Conservation (phyloP, 2,329 filamentous ascomycete genomes). For the Alternaria sp. region DNA sequence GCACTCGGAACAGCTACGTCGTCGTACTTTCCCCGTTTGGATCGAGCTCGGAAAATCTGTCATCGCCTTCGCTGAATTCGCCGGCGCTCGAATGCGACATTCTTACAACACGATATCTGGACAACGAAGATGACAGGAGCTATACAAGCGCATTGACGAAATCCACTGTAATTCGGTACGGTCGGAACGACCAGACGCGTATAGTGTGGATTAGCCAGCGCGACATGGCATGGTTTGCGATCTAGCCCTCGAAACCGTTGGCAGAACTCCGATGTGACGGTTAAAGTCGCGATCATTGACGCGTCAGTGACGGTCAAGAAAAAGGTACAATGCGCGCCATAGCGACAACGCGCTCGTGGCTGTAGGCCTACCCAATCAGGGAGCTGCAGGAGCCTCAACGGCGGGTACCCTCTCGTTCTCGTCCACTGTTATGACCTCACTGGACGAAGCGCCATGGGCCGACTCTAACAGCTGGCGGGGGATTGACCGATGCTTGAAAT, state of each 20-base stretch:
- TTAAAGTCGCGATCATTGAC: slow-evolving; percentile 11
- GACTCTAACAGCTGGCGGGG: slow-evolving; percentile 24
- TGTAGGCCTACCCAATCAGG: slow-evolving; percentile 6
- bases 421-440: slow-evolving; percentile 42
- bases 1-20: slow-evolving; percentile 4
- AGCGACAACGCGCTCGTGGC: slow-evolving; percentile 1
- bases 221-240: not conserved
- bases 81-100: not conserved
- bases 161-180: not conserved
- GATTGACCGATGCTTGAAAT: slow-evolving; percentile 30
- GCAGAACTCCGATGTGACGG: slow-evolving; percentile 9
- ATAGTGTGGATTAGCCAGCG: not conserved
- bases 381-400: not conserved
- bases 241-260: not conserved
- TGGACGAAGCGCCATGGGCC: slow-evolving; percentile 35
- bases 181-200: slow-evolving; percentile 1
- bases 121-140: not conserved
- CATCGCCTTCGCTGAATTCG: not conserved
- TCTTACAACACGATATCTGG: not conserved
- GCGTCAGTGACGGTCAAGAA: slow-evolving; percentile 12
- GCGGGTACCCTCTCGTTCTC: slow-evolving; percentile 16
- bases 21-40: slow-evolving; percentile 6
- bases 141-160: not conserved
- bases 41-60: slow-evolving; percentile 11
- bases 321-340: slow-evolving; percentile 9